Base-by-base conservation (phyloP, 345 rosid species). In the Eutrema heterophyllum region DNA sequence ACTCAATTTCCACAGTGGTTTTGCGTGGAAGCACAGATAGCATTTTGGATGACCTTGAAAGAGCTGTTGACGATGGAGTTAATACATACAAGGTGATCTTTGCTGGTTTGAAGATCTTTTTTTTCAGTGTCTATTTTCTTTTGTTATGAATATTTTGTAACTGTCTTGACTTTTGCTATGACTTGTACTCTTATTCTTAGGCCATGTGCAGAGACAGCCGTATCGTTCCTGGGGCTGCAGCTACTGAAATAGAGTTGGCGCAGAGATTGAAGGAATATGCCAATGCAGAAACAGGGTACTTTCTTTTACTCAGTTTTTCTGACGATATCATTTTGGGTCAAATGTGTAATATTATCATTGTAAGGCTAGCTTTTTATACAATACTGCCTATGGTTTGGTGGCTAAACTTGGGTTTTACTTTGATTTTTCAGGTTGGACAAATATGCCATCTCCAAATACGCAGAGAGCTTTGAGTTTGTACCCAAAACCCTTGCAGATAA, bases 41-140 rank as follows among this genome's bases (percentile, higher is more conserved):
- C 78, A 92, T 90, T 59, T 80, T 96, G 70, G 99, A 96, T 69
- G 98, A 96, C 78, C 98, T 92, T 79, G 99, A 96, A 84, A 87
- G 98, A 86, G 99, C 99, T 33, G 93, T 96, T 74, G 99, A 96
- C 56, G 99, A 96, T 78, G 99, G 99, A 80, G 99, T 96, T 56
- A 96, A 96, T 52, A 92, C 97, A 18, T 96, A 92, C 79, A 96
- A 92, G 96, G 99, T 96, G 70, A 58, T 65, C 68, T 74, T 46
- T 79, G 9, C 62, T 48, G 18, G 46, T 36, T 32, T 33, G 9
- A 4, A 32, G 6, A 29, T 24, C n/a, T 6, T 26, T 44, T 38
- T 38, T 59, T 5, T 35, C 27, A 15, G 5, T 56, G 6, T 60
- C 54, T 36, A 15, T 44, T 50, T 49, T 73, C 13, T 49, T 54